These are phyloP conservation scores for Carex arenaria DNA, from an alignment of 202 grass and related monocot genomes.

Conservation along the genomic window DNA sequence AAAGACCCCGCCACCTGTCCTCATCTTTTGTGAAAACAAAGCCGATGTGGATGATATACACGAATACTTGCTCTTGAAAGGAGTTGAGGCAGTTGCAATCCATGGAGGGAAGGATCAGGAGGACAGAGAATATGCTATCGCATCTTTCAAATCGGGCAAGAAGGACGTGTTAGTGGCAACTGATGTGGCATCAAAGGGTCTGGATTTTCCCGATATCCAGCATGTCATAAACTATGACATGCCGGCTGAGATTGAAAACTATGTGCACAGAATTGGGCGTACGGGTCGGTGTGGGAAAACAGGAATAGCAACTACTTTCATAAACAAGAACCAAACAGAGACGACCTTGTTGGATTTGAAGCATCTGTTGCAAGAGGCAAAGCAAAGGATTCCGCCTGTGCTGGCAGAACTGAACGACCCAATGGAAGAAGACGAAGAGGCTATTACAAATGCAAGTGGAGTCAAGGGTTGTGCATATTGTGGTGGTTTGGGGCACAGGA, in stretches of 20 bases:
- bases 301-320: constrained; percentile 97
- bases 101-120: constrained; percentile 98
- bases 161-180: constrained; percentile 91
- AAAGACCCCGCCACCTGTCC: constrained; percentile 91
- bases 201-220: constrained; percentile 97
- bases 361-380: constrained; percentile 84
- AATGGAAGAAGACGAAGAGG: constrained; percentile 70
- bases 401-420: constrained; percentile 71
- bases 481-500: constrained; percentile 91
- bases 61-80: constrained; percentile 94
- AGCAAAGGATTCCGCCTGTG: constrained; percentile 73
- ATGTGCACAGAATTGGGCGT: constrained; percentile 91
- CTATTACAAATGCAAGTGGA: constrained; percentile 69
- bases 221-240: constrained; percentile 99
- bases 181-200: constrained; percentile 93
- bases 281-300: constrained; percentile 93
- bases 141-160: constrained; percentile 63
- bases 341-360: constrained; percentile 85
- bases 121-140: constrained; percentile 79
- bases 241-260: constrained; percentile 96
- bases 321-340: constrained; percentile 99
- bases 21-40: constrained; percentile 96
- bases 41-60: constrained; percentile 95
- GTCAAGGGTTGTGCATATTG: constrained; percentile 89
- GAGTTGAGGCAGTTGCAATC: constrained; percentile 87